These are phyloP conservation scores for Penicillium sp. DNA, from an alignment of 2,329 filamentous ascomycete species.

Conservation along the genomic window DNA sequence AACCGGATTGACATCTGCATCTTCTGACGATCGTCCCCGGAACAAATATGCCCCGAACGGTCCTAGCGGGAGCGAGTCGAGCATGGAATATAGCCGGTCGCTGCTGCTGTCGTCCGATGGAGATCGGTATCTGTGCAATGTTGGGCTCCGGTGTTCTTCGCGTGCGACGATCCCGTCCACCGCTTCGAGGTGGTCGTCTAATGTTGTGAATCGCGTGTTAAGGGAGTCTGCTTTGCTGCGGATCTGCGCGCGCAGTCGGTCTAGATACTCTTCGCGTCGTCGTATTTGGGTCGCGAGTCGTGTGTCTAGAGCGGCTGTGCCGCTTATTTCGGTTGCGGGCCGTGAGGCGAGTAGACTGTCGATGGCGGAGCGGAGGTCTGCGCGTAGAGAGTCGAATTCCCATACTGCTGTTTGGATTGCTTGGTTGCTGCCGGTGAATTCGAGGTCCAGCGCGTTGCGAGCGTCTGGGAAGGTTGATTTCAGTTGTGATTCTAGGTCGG, in stretches of 20 bases:
- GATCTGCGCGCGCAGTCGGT: conserved; percentile 33
- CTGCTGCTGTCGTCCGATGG: not conserved
- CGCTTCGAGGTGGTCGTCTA: conserved; percentile 38
- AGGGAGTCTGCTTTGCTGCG: conserved; percentile 34
- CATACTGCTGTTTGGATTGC: conserved; percentile 32
- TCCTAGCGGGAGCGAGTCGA: conserved; percentile 14
- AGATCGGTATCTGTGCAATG: not conserved
- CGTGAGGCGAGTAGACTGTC: conserved; percentile 32
- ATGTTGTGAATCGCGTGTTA: conserved; percentile 26
- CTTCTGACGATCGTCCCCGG: conserved; percentile 10
- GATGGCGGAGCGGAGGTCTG: conserved; percentile 36
- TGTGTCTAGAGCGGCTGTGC: conserved; percentile 23
- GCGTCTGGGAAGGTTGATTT: conserved; percentile 28
- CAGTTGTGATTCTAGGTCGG: conserved; percentile 26
- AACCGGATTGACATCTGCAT: conserved; percentile 1
- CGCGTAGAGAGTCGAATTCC: conserved; percentile 36
- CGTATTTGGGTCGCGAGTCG: conserved; percentile 31
- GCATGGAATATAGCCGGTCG: conserved; percentile 9
- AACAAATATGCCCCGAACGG: conserved; percentile 5
- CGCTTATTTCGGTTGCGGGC: conserved; percentile 10
- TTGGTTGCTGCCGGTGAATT: conserved; percentile 35
- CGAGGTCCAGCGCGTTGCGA: conserved; percentile 37
- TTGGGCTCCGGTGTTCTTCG: conserved; percentile 15
- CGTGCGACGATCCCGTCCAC: conserved; percentile 30
- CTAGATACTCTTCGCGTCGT: conserved; percentile 33